These are phyloP conservation scores for Dunaliella sp. DNA, from an alignment of 139 green algal genomes.

Conservation along the genomic window DNA sequence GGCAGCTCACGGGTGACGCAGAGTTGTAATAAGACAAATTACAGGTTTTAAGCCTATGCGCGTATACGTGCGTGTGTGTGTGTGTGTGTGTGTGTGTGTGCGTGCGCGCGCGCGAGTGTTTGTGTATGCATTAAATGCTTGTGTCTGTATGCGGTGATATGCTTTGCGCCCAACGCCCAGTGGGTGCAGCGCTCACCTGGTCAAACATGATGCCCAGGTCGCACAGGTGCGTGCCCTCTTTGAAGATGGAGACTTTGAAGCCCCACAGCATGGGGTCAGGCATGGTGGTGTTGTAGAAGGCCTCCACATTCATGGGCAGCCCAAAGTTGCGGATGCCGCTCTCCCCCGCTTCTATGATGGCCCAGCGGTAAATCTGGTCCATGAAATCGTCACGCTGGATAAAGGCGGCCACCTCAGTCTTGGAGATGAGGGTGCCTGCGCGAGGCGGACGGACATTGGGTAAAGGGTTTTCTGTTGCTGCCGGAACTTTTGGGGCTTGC, in stretches of 20 bases:
- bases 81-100: not conserved
- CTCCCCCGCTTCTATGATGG: constrained; percentile 65
- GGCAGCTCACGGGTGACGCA: too few species aligned
- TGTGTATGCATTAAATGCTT: too few species aligned
- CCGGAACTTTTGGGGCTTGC: too few species aligned
- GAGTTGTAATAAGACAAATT: too few species aligned
- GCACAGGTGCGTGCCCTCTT: constrained; percentile 58
- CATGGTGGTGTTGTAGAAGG: constrained; percentile 21
- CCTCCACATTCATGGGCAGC: constrained; percentile 60
- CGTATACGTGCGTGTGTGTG: not conserved
- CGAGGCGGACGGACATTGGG: too few species aligned
- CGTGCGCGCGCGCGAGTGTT: not conserved
- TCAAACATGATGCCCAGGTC: constrained; percentile 76
- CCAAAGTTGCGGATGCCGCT: constrained; percentile 68
- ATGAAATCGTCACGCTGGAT: constrained; percentile 80
- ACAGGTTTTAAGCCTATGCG: not conserved
- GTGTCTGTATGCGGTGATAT: too few species aligned
- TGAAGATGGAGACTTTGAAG: constrained; percentile 67
- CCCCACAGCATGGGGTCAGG: constrained; percentile 52
- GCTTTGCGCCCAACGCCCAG: too few species aligned
- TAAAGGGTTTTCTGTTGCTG: too few species aligned
- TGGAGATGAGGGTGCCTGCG: constrained; percentile 62
- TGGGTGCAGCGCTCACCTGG: constrained; percentile 22
- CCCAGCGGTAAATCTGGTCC: constrained; percentile 80
- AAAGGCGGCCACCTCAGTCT: constrained; percentile 79